These are phyloP conservation scores for Camellia lanceoleosa DNA, from an alignment of 148 eudicot species.

Conservation along the genomic window DNA sequence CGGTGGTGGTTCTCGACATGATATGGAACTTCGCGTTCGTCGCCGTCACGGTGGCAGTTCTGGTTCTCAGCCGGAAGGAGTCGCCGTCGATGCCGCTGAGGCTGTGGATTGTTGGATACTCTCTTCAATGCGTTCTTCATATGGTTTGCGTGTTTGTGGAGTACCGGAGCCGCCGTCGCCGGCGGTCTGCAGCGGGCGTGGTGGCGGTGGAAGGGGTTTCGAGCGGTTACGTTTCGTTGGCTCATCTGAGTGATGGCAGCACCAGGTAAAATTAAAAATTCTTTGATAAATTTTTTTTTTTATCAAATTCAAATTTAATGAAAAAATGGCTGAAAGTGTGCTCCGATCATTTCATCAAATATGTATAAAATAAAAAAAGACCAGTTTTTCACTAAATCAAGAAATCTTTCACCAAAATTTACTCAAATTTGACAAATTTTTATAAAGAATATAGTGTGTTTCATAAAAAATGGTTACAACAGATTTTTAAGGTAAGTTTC, in stretches of 20 bases:
- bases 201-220: slow-evolving; percentile 3
- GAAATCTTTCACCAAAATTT: too few relatives aligned
- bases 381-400: too few relatives aligned
- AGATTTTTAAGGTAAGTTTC: too few relatives aligned
- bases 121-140: slow-evolving; percentile 64
- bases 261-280: slow-evolving; percentile 14
- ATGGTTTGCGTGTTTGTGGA: slow-evolving; percentile 51
- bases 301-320: too few relatives aligned
- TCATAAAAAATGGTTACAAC: too few relatives aligned
- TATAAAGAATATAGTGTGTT: too few relatives aligned
- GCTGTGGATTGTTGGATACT: slow-evolving; percentile 64
- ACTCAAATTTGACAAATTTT: too few relatives aligned
- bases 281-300: background rate
- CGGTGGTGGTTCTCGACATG: slow-evolving; percentile 58
- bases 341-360: too few relatives aligned
- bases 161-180: slow-evolving; percentile 39
- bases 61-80: slow-evolving; percentile 35
- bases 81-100: slow-evolving; percentile 41
- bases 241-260: slow-evolving; percentile 12
- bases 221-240: slow-evolving; percentile 30
- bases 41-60: slow-evolving; percentile 24
- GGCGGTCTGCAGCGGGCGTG: slow-evolving; percentile 12
- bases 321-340: too few relatives aligned
- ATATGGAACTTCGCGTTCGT: slow-evolving; percentile 63
- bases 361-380: too few relatives aligned